Percentiles rank a stretch among this genome's conserved stretches.
phyloP scores from a whole-genome alignment of 441 rosid genomes.

The Mallotus japonicus region DNA sequence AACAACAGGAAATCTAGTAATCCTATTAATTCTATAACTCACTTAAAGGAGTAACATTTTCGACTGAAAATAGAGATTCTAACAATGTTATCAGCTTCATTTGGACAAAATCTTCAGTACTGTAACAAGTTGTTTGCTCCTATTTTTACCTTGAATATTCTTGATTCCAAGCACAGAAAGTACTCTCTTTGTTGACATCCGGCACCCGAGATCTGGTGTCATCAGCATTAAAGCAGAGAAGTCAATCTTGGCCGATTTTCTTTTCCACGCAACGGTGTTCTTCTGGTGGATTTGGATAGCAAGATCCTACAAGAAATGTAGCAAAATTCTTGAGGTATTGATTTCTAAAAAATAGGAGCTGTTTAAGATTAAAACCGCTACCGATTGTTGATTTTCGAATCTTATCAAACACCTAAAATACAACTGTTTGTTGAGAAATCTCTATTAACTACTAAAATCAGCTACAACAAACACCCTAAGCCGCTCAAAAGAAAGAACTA shows the following conservation, averaged over 20 bases:
- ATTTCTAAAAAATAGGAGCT: background rate
- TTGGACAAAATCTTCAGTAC: background rate
- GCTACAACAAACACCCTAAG: too few relatives aligned
- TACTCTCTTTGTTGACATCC: background rate
- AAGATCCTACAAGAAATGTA: slow-evolving; percentile 42
- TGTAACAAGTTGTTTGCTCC: background rate
- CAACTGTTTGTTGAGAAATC: too few relatives aligned
- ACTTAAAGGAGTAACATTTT: background rate
- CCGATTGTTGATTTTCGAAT: too few relatives aligned
- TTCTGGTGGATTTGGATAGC: slow-evolving; percentile 56
- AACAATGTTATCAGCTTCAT: background rate
- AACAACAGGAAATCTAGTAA: background rate
- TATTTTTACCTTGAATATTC: background rate
- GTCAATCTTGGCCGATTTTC: slow-evolving; percentile 76
- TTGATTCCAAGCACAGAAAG: background rate
- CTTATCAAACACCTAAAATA: too few relatives aligned
- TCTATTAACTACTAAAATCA: too few relatives aligned
- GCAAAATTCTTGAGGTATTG: background rate
- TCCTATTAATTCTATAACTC: background rate
- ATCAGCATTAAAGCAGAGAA: slow-evolving; percentile 45
- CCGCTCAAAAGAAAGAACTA: background rate
- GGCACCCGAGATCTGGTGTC: too few relatives aligned
- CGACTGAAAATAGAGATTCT: background rate
- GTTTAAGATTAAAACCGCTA: too few relatives aligned
- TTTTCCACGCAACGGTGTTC: slow-evolving; percentile 70